Conservation (phyloP, 148 eudicot genomes). For the Amaranthus hypochondriacus region DNA sequence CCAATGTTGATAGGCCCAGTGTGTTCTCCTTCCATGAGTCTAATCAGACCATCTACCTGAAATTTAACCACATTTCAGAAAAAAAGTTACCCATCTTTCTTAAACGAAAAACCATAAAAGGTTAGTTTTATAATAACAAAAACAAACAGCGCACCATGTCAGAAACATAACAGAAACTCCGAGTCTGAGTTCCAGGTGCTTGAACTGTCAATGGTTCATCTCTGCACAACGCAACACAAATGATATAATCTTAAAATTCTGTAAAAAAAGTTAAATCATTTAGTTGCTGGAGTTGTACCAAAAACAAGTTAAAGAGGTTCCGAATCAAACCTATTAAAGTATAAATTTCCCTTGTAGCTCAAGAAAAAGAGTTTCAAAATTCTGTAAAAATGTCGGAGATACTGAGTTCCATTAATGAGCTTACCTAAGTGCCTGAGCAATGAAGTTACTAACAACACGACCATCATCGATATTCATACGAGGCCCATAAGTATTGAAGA, state of each 20-base stretch:
- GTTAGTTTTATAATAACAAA: background rate
- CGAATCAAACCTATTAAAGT: no score
- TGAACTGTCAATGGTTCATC: constrained; percentile 93
- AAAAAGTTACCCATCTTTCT: background rate
- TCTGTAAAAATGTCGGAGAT: no score
- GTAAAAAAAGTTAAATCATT: background rate
- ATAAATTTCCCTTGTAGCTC: background rate
- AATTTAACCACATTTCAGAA: constrained; percentile 4
- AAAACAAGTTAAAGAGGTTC: no score
- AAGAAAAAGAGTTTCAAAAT: no score
- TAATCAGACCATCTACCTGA: constrained; percentile 94
- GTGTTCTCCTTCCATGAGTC: constrained; percentile 91
- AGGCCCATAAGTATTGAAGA: constrained; percentile 98
- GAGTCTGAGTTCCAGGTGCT: constrained; percentile 93
- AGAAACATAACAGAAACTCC: constrained; percentile 94
- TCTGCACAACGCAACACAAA: constrained; percentile 30
- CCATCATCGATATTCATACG: constrained; percentile 99
- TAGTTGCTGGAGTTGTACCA: background rate
- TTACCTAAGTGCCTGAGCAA: constrained; percentile 96
- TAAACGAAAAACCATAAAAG: background rate
- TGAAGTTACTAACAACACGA: constrained; percentile 97
- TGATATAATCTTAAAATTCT: background rate
- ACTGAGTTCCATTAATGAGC: background rate
- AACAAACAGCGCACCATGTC: constrained; percentile 67
- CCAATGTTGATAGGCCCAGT: constrained; percentile 97